Percentiles rank a stretch among this genome's conserved stretches.
These are phyloP conservation scores for Gardenia jasminoides DNA, from an alignment of 257 asterid genomes.

Conservation along the genomic window DNA sequence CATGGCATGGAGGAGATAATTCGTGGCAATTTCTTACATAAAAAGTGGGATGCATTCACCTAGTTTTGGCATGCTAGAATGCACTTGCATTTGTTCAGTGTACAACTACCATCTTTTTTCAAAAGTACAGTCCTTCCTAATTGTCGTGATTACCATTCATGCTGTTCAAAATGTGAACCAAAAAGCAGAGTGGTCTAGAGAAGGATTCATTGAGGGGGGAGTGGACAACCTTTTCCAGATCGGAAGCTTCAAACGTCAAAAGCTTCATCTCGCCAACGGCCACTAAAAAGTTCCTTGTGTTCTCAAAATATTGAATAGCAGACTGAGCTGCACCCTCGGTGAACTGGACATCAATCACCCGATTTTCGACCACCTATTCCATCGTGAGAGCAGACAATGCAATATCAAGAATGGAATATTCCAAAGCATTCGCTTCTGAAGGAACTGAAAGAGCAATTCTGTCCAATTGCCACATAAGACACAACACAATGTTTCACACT, in stretches of 20 bases:
- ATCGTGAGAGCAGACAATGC: not conserved
- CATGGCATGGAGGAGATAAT: too few species aligned
- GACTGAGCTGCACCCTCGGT: slow-evolving; percentile 93
- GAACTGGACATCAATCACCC: slow-evolving; percentile 67
- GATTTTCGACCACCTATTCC: slow-evolving; percentile 79
- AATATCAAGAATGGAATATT: not conserved
- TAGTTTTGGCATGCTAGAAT: not conserved
- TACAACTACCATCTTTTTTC: not conserved
- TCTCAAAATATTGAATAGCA: slow-evolving; percentile 93
- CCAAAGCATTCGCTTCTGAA: not conserved
- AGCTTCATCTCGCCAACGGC: slow-evolving; percentile 88
- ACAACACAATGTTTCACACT: not conserved
- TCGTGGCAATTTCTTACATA: too few species aligned
- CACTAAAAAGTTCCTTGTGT: slow-evolving; percentile 78
- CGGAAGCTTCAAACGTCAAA: slow-evolving; percentile 84
- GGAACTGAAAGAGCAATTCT: not conserved
- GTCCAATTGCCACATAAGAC: not conserved
- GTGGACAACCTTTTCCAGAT: slow-evolving; percentile 72
- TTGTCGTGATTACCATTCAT: not conserved
- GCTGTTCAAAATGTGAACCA: not conserved
- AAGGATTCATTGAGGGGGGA: not conserved
- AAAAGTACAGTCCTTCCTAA: not conserved
- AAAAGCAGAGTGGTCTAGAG: not conserved
- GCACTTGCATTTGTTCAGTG: not conserved
- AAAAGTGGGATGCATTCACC: too few species aligned